Evolutionary conservation across 331 rosid species (phyloP).

Genomic region (Quercus phellos): DNA sequence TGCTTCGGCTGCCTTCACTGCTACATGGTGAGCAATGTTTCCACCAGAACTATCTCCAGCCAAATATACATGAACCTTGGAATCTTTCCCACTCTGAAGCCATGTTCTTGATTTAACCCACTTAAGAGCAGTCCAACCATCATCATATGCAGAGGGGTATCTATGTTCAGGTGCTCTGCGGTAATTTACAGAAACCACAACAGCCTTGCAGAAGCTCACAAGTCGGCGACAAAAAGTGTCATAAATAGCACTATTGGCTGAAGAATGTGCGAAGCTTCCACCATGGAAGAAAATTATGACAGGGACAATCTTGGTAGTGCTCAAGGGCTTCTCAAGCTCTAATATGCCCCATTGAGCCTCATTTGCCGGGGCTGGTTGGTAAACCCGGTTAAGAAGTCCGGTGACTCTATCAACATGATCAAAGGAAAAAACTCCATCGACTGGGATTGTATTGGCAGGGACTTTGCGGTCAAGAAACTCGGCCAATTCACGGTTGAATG

Average conservation of each 20-base stretch:
- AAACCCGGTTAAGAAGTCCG: conserved; percentile 74
- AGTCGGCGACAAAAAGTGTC: conserved; percentile 94
- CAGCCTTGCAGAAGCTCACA: conserved; percentile 61
- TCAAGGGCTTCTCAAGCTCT: conserved; percentile 72
- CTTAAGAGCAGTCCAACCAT: conserved; percentile 83
- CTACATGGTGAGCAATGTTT: conserved; percentile 87
- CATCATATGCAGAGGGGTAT: conserved; percentile 86
- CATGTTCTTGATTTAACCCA: conserved; percentile 84
- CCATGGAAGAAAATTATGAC: conserved; percentile 91
- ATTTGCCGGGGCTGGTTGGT: conserved; percentile 49
- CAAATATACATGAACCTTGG: conserved; percentile 66
- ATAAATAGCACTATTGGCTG: conserved; percentile 92
- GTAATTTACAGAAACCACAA: conserved; percentile 89
- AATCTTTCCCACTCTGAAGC: conserved; percentile 87
- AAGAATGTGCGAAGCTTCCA: conserved; percentile 95
- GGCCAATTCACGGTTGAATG: conserved; percentile 77
- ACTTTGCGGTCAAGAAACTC: conserved; percentile 93
- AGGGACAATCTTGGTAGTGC: conserved; percentile 62
- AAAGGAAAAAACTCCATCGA: conserved; percentile 87
- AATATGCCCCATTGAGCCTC: conserved; percentile 43
- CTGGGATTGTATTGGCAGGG: conserved; percentile 63
- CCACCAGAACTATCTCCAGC: conserved; percentile 98
- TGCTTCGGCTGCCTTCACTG: conserved; percentile 62
- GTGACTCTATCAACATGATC: conserved; percentile 77
- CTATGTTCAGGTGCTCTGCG: conserved; percentile 83